These are phyloP conservation scores for Blastobotrys ciferrii DNA, from an alignment of 1,139 yeast species.

Conservation along the genomic window DNA sequence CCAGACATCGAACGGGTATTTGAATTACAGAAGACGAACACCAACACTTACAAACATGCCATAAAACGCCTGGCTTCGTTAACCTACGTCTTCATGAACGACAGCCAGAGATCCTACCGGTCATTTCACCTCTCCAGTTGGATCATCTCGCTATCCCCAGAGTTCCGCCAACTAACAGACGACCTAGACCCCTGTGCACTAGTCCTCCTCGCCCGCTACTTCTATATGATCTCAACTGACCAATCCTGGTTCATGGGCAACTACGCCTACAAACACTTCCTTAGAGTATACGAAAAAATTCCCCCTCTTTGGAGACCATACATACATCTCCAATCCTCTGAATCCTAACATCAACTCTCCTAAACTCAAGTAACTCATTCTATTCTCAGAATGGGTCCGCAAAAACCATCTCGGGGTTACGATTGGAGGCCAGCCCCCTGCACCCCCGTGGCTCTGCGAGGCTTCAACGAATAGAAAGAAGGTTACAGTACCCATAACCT, in stretches of 20 bases:
- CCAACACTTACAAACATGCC: neutral
- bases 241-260: neutral
- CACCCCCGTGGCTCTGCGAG: no score
- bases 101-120: neutral
- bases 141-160: neutral
- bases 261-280: neutral
- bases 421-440: no score
- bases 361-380: no score
- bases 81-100: neutral
- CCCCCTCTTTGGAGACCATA: neutral
- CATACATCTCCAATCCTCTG: no score
- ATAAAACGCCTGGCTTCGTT: neutral
- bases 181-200: slow-evolving; percentile 2
- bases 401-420: no score
- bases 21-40: neutral
- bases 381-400: no score
- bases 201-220: neutral
- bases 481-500: no score
- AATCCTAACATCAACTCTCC: no score
- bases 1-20: slow-evolving; percentile 1
- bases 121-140: neutral
- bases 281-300: neutral
- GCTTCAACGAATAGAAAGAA: no score
- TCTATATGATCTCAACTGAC: neutral
- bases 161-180: neutral